Evolutionary conservation across 768 basidiomycete species (phyloP).

Genomic region (Suillus variegatus): DNA sequence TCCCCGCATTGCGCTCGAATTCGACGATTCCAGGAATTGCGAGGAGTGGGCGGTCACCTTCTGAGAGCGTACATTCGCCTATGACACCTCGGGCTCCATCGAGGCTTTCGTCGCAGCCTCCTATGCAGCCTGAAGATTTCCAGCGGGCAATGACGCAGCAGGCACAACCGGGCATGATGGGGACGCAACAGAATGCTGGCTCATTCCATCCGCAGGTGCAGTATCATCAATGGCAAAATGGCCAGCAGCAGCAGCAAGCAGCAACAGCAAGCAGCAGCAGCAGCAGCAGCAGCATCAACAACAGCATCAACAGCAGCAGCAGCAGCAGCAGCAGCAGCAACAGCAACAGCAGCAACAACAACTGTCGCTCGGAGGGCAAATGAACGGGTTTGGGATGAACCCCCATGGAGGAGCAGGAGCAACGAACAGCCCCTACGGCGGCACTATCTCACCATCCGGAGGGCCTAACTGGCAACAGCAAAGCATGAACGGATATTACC

Average conservation of each 20-base stretch:
- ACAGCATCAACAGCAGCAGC: constrained; percentile 46
- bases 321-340: constrained; percentile 46
- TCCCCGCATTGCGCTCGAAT: constrained; percentile 58
- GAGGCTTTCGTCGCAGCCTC: constrained; percentile 42
- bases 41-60: constrained; percentile 73
- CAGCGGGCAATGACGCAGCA: constrained; percentile 41
- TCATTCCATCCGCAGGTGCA: constrained; percentile 38
- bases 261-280: constrained; percentile 43
- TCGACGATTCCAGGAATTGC: constrained; percentile 72
- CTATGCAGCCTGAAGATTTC: constrained; percentile 48
- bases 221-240: constrained; percentile 50
- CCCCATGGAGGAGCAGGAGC: constrained; percentile 39
- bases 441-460: constrained; percentile 26
- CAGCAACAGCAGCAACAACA: constrained; percentile 41
- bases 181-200: constrained; percentile 20
- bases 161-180: constrained; percentile 32
- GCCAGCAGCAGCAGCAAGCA: constrained; percentile 52
- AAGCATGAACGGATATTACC: constrained; percentile 29
- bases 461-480: constrained; percentile 27
- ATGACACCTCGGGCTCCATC: constrained; percentile 40
- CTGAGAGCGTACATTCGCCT: constrained; percentile 54
- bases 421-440: constrained; percentile 26
- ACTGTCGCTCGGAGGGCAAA: constrained; percentile 35
- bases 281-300: constrained; percentile 44
- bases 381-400: constrained; percentile 35